Conservation (phyloP, 176 grass and related monocot species). For the Ananas comosus region DNA sequence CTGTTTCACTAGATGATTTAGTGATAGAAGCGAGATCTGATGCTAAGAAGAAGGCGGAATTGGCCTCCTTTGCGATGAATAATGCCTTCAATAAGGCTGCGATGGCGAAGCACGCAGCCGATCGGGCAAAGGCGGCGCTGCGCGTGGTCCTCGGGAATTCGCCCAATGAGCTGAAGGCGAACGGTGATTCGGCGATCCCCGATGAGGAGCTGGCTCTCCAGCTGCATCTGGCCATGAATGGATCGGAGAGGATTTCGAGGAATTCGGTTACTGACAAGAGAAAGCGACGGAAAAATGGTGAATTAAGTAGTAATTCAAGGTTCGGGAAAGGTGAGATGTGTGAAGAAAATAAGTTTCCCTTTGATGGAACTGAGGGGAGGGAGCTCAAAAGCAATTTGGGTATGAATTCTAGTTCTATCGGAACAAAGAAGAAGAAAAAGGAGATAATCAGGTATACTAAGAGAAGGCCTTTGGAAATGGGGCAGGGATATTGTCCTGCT, state of each 20-base stretch:
- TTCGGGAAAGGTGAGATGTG: slow-evolving; percentile 26
- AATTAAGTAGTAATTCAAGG: neutral
- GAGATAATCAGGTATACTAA: slow-evolving; percentile 1
- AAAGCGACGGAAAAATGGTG: slow-evolving; percentile 10
- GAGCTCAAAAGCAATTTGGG: too few species aligned
- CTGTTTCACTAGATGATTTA: slow-evolving; percentile 4
- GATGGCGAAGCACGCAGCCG: slow-evolving; percentile 12
- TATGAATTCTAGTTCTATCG: neutral
- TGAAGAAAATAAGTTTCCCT: slow-evolving; percentile 35
- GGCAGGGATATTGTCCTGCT: neutral
- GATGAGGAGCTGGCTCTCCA: slow-evolving; percentile 51
- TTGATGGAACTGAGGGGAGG: slow-evolving; percentile 16
- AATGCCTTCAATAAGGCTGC: slow-evolving; percentile 16
- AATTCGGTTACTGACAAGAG: slow-evolving; percentile 1
- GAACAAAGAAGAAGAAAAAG: neutral
- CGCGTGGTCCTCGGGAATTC: neutral
- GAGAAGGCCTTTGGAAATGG: slow-evolving; percentile 2
- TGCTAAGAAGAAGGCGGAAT: neutral
- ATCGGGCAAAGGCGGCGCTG: slow-evolving; percentile 11
- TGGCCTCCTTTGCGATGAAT: neutral
- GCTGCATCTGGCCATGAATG: slow-evolving; percentile 65
- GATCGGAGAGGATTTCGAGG: slow-evolving; percentile 51
- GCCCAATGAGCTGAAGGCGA: neutral
- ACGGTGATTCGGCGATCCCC: neutral
- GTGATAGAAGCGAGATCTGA: slow-evolving; percentile 14